These are phyloP conservation scores for Lathyrus oleraceus DNA, from an alignment of 306 rosid genomes.

Conservation along the genomic window DNA sequence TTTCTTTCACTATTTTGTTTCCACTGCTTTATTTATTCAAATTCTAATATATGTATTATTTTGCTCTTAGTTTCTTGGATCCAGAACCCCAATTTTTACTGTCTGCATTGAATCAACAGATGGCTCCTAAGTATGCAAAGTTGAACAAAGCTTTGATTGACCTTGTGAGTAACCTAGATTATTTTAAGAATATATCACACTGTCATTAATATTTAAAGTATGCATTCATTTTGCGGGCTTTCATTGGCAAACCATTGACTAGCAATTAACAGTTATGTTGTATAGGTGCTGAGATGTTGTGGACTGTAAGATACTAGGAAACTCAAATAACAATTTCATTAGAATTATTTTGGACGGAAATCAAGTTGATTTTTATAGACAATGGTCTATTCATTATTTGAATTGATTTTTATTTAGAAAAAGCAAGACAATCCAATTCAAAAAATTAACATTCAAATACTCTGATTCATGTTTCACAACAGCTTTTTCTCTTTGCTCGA, in stretches of 20 bases:
- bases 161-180: slow-evolving; percentile 45
- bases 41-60: slow-evolving; percentile 1
- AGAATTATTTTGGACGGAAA: slow-evolving; percentile 5
- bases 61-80: slow-evolving; percentile 64
- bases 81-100: slow-evolving; percentile 72
- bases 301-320: not conserved
- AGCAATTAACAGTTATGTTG: slow-evolving; percentile 8
- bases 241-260: slow-evolving; percentile 11
- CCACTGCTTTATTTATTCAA: slow-evolving; percentile 1
- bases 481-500: slow-evolving; percentile 17
- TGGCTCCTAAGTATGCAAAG: slow-evolving; percentile 90
- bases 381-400: slow-evolving; percentile 4
- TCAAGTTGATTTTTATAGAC: slow-evolving; percentile 1
- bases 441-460: slow-evolving; percentile 4
- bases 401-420: slow-evolving; percentile 1
- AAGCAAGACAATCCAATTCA: not conserved
- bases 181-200: not conserved
- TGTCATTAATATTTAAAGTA: slow-evolving; percentile 3
- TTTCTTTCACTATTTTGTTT: slow-evolving; percentile 17
- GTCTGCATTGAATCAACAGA: slow-evolving; percentile 74
- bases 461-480: slow-evolving; percentile 21
- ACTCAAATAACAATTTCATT: not conserved
- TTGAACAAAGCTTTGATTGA: slow-evolving; percentile 86
- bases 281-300: not conserved
- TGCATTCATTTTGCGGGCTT: slow-evolving; percentile 18